phyloP scores from a whole-genome alignment of 495 filamentous ascomycete species.

The Penicillium coprophilum region DNA sequence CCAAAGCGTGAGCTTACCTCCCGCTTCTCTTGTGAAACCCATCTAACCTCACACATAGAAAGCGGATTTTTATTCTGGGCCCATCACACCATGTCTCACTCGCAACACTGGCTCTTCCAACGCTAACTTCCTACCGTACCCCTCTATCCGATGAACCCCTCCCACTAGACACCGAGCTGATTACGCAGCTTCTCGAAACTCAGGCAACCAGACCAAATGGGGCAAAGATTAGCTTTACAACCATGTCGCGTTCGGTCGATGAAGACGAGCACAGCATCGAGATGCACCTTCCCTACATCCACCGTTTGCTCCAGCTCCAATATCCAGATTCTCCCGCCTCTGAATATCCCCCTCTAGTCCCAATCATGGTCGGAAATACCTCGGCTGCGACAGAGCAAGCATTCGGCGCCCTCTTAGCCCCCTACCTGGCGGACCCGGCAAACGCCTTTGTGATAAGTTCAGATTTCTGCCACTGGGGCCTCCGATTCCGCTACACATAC shows the following conservation, averaged over 20 bases:
- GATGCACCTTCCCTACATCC: slow-evolving; percentile 94
- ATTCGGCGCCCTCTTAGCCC: slow-evolving; percentile 71
- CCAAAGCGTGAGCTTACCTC: slow-evolving; percentile 58
- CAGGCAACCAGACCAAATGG: slow-evolving; percentile 33
- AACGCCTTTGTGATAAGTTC: slow-evolving; percentile 87
- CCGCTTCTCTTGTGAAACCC: neutral
- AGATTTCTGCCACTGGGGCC: slow-evolving; percentile 97
- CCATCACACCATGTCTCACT: slow-evolving; percentile 90
- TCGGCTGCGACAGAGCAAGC: slow-evolving; percentile 61
- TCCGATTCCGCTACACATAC: slow-evolving; percentile 81
- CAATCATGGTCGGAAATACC: slow-evolving; percentile 85
- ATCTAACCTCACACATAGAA: slow-evolving; percentile 47
- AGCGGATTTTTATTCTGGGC: slow-evolving; percentile 90
- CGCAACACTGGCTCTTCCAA: slow-evolving; percentile 71
- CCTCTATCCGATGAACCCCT: slow-evolving; percentile 79
- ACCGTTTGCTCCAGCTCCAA: slow-evolving; percentile 64
- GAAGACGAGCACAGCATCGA: slow-evolving; percentile 93
- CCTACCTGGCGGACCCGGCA: slow-evolving; percentile 72
- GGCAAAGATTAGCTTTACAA: slow-evolving; percentile 58
- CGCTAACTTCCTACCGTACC: slow-evolving; percentile 73
- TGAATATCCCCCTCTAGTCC: slow-evolving; percentile 72
- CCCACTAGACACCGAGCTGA: slow-evolving; percentile 65
- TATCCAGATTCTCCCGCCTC: slow-evolving; percentile 37
- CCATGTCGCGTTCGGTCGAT: slow-evolving; percentile 68
- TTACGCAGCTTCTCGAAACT: slow-evolving; percentile 60